These are phyloP conservation scores for Aspergillus novoparasiticus DNA, from an alignment of 2,329 filamentous ascomycete genomes.

Conservation along the genomic window DNA sequence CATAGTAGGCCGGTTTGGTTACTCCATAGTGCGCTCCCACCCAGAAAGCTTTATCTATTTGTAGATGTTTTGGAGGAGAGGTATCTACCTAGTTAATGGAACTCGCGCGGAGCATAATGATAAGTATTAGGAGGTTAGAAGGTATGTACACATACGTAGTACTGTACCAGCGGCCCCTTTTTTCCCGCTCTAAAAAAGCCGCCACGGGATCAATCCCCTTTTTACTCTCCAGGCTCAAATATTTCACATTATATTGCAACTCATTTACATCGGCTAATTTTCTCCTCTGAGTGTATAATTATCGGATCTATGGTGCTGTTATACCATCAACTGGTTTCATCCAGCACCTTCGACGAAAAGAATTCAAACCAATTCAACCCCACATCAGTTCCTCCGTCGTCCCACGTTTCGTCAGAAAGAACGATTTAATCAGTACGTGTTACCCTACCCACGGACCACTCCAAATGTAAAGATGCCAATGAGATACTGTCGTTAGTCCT, in stretches of 20 bases:
- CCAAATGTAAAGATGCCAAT: background rate
- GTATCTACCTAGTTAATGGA: background rate
- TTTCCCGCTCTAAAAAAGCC: background rate
- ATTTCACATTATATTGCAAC: background rate
- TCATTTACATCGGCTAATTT: background rate
- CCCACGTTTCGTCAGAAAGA: background rate
- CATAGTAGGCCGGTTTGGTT: background rate
- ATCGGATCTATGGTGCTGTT: background rate
- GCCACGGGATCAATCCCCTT: background rate
- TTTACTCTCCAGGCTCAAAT: background rate
- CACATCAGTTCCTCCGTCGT: background rate
- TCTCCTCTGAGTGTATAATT: background rate
- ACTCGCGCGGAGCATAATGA: no score
- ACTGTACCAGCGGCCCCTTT: background rate
- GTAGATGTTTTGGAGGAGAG: background rate
- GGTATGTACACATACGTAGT: background rate
- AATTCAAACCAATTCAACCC: background rate
- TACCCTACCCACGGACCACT: background rate
- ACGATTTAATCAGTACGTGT: slow-evolving; percentile 1
- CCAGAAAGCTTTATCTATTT: background rate
- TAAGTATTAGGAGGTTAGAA: background rate
- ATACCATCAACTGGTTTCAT: background rate
- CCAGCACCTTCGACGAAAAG: background rate
- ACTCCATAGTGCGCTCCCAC: background rate
- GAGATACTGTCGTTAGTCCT: background rate